Base-by-base conservation (phyloP, 768 basidiomycete species). In the Pholiota microspora region DNA sequence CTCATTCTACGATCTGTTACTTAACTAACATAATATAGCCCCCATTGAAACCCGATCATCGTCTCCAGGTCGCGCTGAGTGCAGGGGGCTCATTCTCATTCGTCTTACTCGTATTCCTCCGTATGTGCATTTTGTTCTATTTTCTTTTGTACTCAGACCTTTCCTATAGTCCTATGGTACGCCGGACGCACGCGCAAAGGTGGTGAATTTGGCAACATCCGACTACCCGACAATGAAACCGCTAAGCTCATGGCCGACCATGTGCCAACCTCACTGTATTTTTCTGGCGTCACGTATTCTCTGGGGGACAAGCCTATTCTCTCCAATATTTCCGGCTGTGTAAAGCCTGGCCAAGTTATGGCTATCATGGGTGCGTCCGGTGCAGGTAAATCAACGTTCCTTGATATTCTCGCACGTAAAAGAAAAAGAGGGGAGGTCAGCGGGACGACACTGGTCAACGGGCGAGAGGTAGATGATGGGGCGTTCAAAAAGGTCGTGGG, bases 291-390 rank as follows among this genome's bases (percentile, higher is more conserved):
- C 54, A 84, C 90, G 0, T 99, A 99, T 70, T 77, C 79, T 2
- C 81, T 97, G 21, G 73, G 79, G 3, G 75, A 77, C 35, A 80
- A 84, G 36, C 74, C 76, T 3, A 88, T 98, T 47, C 78, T 98
- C n/a, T 84, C 88, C 59, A 76, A 77, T 46, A 87, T 98, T 50
- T 86, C 87, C 0, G 96, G 96, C 3, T 79, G 81, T 8, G 90
- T 93, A 40, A 84, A 88, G 60, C 89, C 94, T 0, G 96, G 96
- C 6, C 89, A 94, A 68, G 76, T 98, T 48, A 86, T 95, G 75
- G 96, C 94, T 0, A 91, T 98, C 62, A 94, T 98, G 89, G 96
- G 96, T 55, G 93, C 94, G 0, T 96, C 94, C 0, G 96, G 95
- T 16, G 94, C 95, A 0, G 96, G 96, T 42, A 98, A 98, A 71